Conservation (phyloP, 2,329 filamentous ascomycete species). For the Corinectria fuckeliana region DNA sequence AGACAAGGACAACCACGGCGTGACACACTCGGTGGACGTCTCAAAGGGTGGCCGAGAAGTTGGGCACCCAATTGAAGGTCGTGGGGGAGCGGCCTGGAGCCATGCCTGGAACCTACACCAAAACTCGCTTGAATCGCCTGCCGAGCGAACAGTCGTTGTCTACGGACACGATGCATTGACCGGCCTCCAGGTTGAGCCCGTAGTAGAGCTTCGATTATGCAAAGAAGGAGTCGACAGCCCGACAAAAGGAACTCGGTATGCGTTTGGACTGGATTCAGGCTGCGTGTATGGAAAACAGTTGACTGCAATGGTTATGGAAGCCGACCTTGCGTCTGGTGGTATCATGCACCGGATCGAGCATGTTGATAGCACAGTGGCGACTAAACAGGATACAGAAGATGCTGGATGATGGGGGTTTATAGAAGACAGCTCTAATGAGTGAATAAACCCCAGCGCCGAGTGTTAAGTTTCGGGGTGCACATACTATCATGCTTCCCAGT, state of each 20-base stretch:
- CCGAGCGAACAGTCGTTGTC: slow-evolving; percentile 66
- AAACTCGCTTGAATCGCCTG: slow-evolving; percentile 9
- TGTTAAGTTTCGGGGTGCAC: too few species aligned
- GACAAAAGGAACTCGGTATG: slow-evolving; percentile 56
- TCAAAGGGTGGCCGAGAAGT: neutral
- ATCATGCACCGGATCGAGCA: slow-evolving; percentile 19
- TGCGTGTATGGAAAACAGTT: slow-evolving; percentile 68
- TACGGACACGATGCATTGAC: slow-evolving; percentile 83
- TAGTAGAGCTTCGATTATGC: neutral
- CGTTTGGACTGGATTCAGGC: slow-evolving; percentile 80
- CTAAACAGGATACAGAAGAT: too few species aligned
- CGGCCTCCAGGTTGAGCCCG: slow-evolving; percentile 58
- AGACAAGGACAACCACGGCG: neutral
- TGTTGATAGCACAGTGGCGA: too few species aligned
- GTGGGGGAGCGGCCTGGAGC: slow-evolving; percentile 24
- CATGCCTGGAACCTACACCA: slow-evolving; percentile 31
- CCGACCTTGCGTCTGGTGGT: neutral
- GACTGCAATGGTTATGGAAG: slow-evolving; percentile 24
- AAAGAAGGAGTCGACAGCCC: neutral
- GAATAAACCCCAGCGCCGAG: too few species aligned
- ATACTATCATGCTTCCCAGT: too few species aligned
- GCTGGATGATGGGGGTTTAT: too few species aligned
- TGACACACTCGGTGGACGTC: neutral
- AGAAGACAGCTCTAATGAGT: too few species aligned
- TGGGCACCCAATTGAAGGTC: slow-evolving; percentile 17